A percentile compares a stretch with the other conserved stretches of the same genome.
These are phyloP conservation scores for Nematocida sp. DNA, from an alignment of 371 early-diverging fungal species.

Conservation along the genomic window DNA sequence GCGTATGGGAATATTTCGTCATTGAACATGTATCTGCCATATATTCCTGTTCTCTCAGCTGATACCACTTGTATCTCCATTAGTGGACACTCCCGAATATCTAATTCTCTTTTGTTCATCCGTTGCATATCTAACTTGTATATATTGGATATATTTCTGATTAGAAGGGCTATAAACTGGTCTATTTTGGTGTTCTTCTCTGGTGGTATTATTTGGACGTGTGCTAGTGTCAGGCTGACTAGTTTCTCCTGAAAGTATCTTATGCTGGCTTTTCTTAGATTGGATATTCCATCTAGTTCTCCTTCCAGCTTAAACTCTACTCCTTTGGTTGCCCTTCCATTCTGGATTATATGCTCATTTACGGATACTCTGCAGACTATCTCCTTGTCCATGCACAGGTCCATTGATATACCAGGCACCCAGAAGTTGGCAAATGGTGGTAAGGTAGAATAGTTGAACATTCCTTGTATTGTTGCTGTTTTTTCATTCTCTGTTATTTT, in stretches of 20 bases:
- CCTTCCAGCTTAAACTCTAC: neutral
- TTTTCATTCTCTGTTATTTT: neutral
- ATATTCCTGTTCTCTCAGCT: neutral
- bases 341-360: neutral
- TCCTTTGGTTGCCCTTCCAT: neutral
- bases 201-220: neutral
- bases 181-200: too few species aligned
- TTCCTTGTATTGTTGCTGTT: neutral
- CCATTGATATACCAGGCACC: neutral
- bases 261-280: neutral
- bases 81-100: neutral
- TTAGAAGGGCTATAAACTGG: too few species aligned
- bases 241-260: neutral
- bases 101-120: neutral
- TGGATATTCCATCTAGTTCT: neutral
- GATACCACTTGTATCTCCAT: constrained; percentile 5
- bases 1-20: constrained; percentile 22
- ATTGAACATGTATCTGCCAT: constrained; percentile 7
- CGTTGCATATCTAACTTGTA: neutral
- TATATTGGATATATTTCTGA: neutral
- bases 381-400: neutral
- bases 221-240: neutral
- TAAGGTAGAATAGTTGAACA: neutral
- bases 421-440: neutral
- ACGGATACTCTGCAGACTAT: neutral